Conservation (phyloP, 305 asterid species). For the Fraxinus sp. region DNA sequence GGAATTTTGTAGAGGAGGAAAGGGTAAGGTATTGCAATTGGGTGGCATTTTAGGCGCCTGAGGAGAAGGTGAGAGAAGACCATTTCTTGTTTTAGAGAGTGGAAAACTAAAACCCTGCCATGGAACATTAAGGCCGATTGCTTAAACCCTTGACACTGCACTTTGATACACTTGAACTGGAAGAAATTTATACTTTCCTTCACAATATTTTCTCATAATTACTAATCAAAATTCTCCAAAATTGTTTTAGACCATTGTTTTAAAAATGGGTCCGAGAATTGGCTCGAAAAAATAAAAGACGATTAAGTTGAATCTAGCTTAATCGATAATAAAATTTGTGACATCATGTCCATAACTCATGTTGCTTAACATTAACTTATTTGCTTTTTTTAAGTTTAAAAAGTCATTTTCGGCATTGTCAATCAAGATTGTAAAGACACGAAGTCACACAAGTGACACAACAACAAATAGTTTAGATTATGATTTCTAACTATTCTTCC, state of each 20-base stretch:
- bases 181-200: background rate
- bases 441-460: no score
- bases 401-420: background rate
- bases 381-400: background rate
- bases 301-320: background rate
- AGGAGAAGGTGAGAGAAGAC: conserved; percentile 33
- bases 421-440: background rate
- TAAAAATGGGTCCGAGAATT: no score
- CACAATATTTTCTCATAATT: background rate
- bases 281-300: background rate
- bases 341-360: no score
- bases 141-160: background rate
- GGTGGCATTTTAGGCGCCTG: conserved; percentile 30
- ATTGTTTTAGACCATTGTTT: background rate
- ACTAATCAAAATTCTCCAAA: background rate
- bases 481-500: background rate
- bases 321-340: background rate
- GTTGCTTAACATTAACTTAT: background rate
- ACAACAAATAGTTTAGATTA: background rate
- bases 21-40: conserved; percentile 19
- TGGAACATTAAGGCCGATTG: background rate
- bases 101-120: background rate
- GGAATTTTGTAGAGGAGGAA: conserved; percentile 23
- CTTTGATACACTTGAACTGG: background rate
- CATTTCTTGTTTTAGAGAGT: conserved; percentile 18